Evolutionary conservation across 306 rosid species (phyloP).

Genomic region (Morella rubra): DNA sequence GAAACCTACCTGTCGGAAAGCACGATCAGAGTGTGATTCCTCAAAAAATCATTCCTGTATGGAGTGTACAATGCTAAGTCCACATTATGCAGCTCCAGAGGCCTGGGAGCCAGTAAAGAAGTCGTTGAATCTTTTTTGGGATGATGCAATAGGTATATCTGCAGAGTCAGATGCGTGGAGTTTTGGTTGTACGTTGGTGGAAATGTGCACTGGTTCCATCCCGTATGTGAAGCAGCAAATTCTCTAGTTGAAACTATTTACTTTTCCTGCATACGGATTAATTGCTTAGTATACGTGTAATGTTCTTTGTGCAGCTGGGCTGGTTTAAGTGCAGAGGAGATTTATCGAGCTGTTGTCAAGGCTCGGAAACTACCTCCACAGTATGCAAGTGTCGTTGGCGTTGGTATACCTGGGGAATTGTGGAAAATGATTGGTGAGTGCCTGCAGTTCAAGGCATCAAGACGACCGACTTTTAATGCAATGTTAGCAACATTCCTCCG

Average conservation of each 20-base stretch:
- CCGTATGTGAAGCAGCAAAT: conserved; percentile 78
- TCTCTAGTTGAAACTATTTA: conserved; percentile 35
- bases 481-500: conserved; percentile 91
- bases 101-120: conserved; percentile 99
- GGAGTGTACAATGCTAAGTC: conserved; percentile 98
- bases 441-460: conserved; percentile 86
- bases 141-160: conserved; percentile 93
- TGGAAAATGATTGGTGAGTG: conserved; percentile 99
- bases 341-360: conserved; percentile 80
- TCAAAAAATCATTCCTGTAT: conserved; percentile 85
- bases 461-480: conserved; percentile 83
- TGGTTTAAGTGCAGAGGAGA: conserved; percentile 91
- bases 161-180: conserved; percentile 99
- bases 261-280: conserved; percentile 26
- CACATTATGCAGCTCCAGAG: conserved; percentile 97
- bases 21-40: conserved; percentile 76
- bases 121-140: conserved; percentile 87
- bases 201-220: conserved; percentile 99
- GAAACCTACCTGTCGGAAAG: conserved; percentile 87
- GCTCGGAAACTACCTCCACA: conserved; percentile 89
- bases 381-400: conserved; percentile 97
- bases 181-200: conserved; percentile 99
- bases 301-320: conserved; percentile 81
- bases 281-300: conserved; percentile 28
- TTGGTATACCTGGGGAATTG: conserved; percentile 94